These are phyloP conservation scores for Calonectria ilicicola DNA, from an alignment of 2,329 filamentous ascomycete genomes.

Conservation along the genomic window DNA sequence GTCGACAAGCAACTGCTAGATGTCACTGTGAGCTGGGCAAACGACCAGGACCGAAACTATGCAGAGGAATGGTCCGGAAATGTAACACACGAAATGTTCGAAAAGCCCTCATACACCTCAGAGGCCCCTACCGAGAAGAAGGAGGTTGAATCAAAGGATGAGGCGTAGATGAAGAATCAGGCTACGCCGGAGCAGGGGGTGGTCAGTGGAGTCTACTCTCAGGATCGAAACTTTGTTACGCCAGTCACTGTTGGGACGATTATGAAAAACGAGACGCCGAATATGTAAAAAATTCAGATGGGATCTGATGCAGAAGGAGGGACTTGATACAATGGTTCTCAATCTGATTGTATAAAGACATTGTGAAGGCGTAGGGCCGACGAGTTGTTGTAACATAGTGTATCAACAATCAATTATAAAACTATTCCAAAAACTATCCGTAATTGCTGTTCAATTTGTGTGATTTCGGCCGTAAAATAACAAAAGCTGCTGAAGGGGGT, in stretches of 20 bases:
- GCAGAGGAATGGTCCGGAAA: conserved; percentile 64
- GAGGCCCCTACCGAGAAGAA: conserved; percentile 22
- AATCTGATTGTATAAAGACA: conserved; percentile 34
- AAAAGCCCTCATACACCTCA: conserved; percentile 39
- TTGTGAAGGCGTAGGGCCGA: conserved; percentile 38
- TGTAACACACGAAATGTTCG: conserved; percentile 62
- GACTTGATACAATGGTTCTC: conserved; percentile 17
- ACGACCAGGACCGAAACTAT: conserved; percentile 59
- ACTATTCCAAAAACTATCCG: conserved; percentile 14
- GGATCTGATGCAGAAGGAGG: not conserved
- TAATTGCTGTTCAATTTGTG: conserved; percentile 27
- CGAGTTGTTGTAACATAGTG: conserved; percentile 45
- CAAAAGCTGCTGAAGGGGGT: not conserved
- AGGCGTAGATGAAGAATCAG: not conserved
- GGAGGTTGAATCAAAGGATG: conserved; percentile 9
- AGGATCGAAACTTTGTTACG: conserved; percentile 4
- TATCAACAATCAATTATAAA: conserved; percentile 44
- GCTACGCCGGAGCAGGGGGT: not conserved
- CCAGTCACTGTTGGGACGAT: not conserved
- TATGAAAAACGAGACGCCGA: conserved; percentile 11
- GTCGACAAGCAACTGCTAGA: conserved; percentile 46
- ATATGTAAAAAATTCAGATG: not conserved
- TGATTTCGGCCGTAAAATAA: not conserved
- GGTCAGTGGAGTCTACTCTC: not conserved
- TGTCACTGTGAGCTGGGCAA: conserved; percentile 64